These are phyloP conservation scores for Diaporthe batatas DNA, from an alignment of 2,329 filamentous ascomycete genomes.

Conservation along the genomic window DNA sequence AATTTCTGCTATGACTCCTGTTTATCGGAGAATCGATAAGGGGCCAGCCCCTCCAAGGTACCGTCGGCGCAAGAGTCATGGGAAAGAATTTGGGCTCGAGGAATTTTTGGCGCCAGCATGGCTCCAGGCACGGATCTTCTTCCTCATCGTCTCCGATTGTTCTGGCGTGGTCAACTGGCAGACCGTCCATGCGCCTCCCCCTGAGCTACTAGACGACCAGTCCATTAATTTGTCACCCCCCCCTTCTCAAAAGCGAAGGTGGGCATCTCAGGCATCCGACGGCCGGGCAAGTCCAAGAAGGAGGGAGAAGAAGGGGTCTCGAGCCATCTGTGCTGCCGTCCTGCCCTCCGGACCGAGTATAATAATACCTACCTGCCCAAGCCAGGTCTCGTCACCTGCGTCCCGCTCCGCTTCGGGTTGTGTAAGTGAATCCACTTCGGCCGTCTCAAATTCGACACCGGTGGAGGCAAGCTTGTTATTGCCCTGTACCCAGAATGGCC, in stretches of 20 bases:
- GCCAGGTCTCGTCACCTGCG: constrained; percentile 22
- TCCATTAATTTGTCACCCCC: not conserved
- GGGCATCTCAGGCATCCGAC: not conserved
- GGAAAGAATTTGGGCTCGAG: constrained; percentile 25
- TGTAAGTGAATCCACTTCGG: constrained; percentile 41
- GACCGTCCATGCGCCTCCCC: constrained; percentile 1
- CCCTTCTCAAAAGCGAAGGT: no score
- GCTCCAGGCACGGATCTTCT: constrained; percentile 31
- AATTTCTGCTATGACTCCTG: constrained; percentile 38
- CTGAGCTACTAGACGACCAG: not conserved
- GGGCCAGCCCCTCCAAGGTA: constrained; percentile 16
- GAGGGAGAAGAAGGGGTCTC: not conserved
- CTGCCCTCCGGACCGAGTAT: not conserved
- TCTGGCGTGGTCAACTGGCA: constrained; percentile 14
- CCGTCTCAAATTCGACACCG: constrained; percentile 17
- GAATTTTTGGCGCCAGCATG: constrained; percentile 22
- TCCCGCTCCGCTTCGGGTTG: constrained; percentile 13
- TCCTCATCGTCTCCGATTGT: constrained; percentile 7
- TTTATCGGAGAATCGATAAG: constrained; percentile 41
- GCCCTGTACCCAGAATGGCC: constrained; percentile 18
- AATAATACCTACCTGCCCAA: not conserved
- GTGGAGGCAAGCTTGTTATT: constrained; percentile 29
- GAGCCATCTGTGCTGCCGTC: not conserved
- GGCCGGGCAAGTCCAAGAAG: not conserved
- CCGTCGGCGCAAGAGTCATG: constrained; percentile 14